Base-by-base conservation (phyloP, 352 stramenopile genomes). In the Blastocystis sp. region DNA sequence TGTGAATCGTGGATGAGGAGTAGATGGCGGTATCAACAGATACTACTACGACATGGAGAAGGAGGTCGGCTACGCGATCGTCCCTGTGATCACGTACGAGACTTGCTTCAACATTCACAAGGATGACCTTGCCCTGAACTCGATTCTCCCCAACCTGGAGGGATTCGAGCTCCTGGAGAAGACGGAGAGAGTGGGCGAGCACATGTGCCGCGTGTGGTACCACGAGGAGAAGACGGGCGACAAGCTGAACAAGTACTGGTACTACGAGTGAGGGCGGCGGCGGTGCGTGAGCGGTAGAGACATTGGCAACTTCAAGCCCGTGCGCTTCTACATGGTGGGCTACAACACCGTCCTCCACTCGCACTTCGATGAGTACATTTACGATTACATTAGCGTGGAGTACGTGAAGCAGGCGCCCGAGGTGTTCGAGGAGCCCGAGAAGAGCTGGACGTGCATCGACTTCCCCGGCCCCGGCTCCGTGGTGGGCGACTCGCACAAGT, bases 291-390 rank as follows among this genome's bases (percentile, higher is more conserved):
- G 17, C 24, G 21, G 10, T 48, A 76, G 66, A 38, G 74, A 84
- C 54, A 84, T 84, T 48, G 74, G 74, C 60, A 84, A 84, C 74
- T 92, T 95, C 65, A 87, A 91, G 7, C 93, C 93, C 43, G 93
- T 96, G 69, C 92, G 92, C 34, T 95, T 95, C 87, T 92, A 95
- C 79, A 95, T 94, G 76, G 89, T 95, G 0, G 94, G 94, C 11
- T 93, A 94, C 88, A 95, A 95, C 80, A 90, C 91, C 0, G 92
- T 95, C 91, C 90, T 96, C 14, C 93, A 93, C 34, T 93, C 92
- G 3, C 94, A 96, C 90, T 94, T 95, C 79, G 94, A 96, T 80
- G 93, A 96, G 90, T 96, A 96, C 90, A 95, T 92, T 76, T 78
- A 95, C 70, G 93, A 96, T 89, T 96, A 96, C 90, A 90, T 94